Percentiles rank a stretch among this genome's conserved stretches.
Conservation (phyloP, 495 filamentous ascomycete species). For the Annulohypoxylon nitens region DNA sequence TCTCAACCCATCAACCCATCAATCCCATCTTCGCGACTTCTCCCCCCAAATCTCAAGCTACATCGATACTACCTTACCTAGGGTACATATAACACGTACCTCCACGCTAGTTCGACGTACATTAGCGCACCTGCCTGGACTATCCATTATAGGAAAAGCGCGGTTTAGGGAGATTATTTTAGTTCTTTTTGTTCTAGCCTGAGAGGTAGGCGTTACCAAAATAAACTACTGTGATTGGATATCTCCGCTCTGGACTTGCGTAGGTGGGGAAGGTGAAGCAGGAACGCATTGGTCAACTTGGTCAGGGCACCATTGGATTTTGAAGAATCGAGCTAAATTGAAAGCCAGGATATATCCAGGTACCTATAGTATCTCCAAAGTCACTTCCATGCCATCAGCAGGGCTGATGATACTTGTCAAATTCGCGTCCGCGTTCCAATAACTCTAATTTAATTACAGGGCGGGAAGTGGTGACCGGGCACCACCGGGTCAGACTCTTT, state of each 20-base stretch:
- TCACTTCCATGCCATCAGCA: conserved; percentile 24
- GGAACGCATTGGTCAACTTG: conserved; percentile 33
- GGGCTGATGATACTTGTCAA: conserved; percentile 21
- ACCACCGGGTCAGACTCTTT: conserved; percentile 36
- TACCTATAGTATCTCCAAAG: conserved; percentile 17
- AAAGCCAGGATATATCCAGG: conserved; percentile 5
- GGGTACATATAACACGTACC: conserved; percentile 17
- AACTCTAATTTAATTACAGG: conserved; percentile 50
- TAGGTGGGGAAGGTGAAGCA: conserved; percentile 42
- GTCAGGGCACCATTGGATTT: conserved; percentile 33
- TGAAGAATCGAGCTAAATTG: conserved; percentile 16
- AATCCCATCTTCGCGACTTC: conserved; percentile 27
- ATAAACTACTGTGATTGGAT: conserved; percentile 31
- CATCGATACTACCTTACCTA: conserved; percentile 8
- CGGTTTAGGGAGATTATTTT: conserved; percentile 42
- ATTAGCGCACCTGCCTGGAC: conserved; percentile 38
- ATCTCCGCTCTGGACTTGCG: conserved; percentile 1
- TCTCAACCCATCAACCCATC: conserved; percentile 18
- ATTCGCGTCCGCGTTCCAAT: conserved; percentile 10
- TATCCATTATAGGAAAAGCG: conserved; percentile 32
- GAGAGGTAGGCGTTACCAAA: conserved; percentile 18
- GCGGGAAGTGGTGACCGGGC: conserved; percentile 41
- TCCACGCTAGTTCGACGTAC: conserved; percentile 26
- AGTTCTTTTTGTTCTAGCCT: conserved; percentile 40
- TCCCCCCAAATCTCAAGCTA: conserved; percentile 18